Conservation (phyloP, 1,284 basidiomycete genomes). For the Sporisorium iseilematis-ciliati region DNA sequence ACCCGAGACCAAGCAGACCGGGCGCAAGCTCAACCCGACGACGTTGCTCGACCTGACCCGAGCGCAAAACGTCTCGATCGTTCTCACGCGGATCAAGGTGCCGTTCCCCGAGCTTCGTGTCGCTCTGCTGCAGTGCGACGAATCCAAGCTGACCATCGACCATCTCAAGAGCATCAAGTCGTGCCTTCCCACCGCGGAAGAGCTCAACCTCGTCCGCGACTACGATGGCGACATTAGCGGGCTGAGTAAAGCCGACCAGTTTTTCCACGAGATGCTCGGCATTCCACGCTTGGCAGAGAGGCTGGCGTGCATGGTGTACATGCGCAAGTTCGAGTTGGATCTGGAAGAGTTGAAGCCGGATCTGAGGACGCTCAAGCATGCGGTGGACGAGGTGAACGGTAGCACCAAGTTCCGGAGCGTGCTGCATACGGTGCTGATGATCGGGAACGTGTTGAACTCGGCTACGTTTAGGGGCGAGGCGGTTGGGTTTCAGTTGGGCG, state of each 20-base stretch:
- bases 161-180: constrained; percentile 54
- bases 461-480: constrained; percentile 86
- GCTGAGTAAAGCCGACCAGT: constrained; percentile 80
- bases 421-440: constrained; percentile 76
- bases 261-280: constrained; percentile 82
- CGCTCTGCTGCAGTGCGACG: constrained; percentile 57
- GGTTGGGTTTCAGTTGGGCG: constrained; percentile 83
- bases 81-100: constrained; percentile 61
- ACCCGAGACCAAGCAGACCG: constrained; percentile 28
- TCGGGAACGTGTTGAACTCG: constrained; percentile 86
- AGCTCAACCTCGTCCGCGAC: constrained; percentile 59
- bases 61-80: constrained; percentile 56
- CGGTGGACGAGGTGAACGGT: constrained; percentile 79
- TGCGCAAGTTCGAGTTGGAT: constrained; percentile 82
- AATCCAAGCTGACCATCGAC: constrained; percentile 50
- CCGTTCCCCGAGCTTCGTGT: constrained; percentile 54
- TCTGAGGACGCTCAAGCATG: constrained; percentile 80
- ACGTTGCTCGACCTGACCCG: constrained; percentile 57
- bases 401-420: constrained; percentile 79
- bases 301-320: constrained; percentile 84
- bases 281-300: constrained; percentile 82
- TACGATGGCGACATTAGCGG: constrained; percentile 52
- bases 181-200: constrained; percentile 60
- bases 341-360: constrained; percentile 87
- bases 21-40: constrained; percentile 38